Evolutionary conservation across 345 rosid genomes (phyloP).

Genomic region (Acer campestre): DNA sequence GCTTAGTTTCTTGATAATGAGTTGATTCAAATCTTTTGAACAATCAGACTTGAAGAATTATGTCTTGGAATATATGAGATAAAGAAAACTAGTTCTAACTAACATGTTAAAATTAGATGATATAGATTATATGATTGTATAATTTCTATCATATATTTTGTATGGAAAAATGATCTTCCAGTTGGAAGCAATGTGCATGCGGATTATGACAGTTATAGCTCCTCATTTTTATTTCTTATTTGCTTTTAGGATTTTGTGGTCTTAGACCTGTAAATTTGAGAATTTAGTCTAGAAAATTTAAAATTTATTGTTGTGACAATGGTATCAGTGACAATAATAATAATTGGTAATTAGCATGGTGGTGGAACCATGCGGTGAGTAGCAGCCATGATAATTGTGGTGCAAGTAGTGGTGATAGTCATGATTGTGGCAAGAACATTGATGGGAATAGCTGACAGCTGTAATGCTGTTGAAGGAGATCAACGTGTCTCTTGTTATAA

Average conservation of each 20-base stretch:
- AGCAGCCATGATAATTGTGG: no score
- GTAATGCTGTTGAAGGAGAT: no score
- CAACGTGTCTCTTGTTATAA: no score
- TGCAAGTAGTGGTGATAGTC: no score
- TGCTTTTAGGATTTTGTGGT: background rate
- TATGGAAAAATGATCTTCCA: background rate
- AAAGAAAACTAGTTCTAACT: background rate
- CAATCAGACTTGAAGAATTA: background rate
- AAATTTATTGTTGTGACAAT: background rate
- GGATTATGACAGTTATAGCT: background rate
- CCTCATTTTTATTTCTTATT: background rate
- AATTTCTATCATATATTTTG: background rate
- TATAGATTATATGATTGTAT: slow-evolving; percentile 2
- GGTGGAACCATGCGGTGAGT: background rate
- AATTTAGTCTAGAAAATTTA: background rate
- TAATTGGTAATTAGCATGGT: background rate
- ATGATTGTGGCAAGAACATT: no score
- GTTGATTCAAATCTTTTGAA: background rate
- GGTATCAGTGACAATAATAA: background rate
- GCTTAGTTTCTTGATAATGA: background rate
- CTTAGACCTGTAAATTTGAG: background rate
- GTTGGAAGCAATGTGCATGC: slow-evolving; percentile 3
- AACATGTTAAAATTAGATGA: background rate
- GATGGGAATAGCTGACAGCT: no score
- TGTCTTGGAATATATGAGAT: background rate